These are phyloP conservation scores for Pelagomonas calceolata DNA, from an alignment of 108 stramenopile genomes.

Conservation along the genomic window DNA sequence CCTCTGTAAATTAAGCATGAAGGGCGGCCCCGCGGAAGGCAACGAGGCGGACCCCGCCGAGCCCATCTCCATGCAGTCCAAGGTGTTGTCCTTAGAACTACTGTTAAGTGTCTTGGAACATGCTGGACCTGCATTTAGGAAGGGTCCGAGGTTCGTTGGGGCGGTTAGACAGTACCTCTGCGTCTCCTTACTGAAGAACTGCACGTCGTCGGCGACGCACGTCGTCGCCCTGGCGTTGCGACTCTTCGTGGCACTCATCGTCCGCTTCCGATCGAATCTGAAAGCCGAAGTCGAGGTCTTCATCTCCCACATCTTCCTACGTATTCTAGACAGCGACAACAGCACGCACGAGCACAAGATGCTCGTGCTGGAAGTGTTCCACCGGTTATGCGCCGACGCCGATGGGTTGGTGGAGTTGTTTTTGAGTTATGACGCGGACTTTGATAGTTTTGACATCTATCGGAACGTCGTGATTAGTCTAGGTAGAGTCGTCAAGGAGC, in stretches of 20 bases:
- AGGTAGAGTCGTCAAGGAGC: constrained; percentile 58
- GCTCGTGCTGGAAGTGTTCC: constrained; percentile 80
- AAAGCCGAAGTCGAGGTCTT: constrained; percentile 93
- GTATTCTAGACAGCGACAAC: constrained; percentile 84
- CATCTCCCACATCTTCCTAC: constrained; percentile 94
- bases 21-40: constrained; percentile 24
- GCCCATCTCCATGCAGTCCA: constrained; percentile 66
- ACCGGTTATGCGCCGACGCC: constrained; percentile 73
- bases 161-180: constrained; percentile 86
- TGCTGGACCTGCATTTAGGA: constrained; percentile 50
- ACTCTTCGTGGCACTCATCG: constrained; percentile 80
- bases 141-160: constrained; percentile 66
- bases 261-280: constrained; percentile 74
- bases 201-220: constrained; percentile 60
- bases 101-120: constrained; percentile 70
- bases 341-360: constrained; percentile 79
- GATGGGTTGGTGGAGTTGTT: constrained; percentile 83
- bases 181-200: constrained; percentile 82
- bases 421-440: constrained; percentile 96
- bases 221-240: constrained; percentile 81
- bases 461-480: constrained; percentile 81
- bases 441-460: constrained; percentile 81
- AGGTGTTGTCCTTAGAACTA: constrained; percentile 82
- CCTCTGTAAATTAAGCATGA: constrained; percentile 88
- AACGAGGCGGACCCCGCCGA: constrained; percentile 33